Evolutionary conservation across 2,329 filamentous ascomycete species (phyloP), one percentile per base, ranked within the genome.

Genomic region (Magnaporthiopsis rhizophila): DNA sequence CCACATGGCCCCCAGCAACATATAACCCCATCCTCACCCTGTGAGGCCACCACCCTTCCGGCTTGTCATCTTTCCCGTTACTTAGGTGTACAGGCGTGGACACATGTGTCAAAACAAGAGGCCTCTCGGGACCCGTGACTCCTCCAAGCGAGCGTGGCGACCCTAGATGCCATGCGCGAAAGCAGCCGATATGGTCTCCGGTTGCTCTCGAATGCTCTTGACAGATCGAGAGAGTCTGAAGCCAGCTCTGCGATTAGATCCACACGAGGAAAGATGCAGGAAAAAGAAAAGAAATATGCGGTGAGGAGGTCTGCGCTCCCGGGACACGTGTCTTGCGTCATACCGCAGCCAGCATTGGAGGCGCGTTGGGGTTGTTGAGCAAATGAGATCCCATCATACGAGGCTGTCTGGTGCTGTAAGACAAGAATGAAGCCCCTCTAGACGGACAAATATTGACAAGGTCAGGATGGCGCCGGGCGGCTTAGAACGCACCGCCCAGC

Each of bases 401-500:
- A n/a, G n/a, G 18, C 45, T 6, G 21, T 11, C 45, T 8, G 21
- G 21, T 21, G 45, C 18, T 53, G 45, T 11, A n/a, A 21, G 8
- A 53, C 18, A 53, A 24, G 45, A 53, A 24, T 21, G n/a, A 9
- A 53, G n/a, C 8, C 45, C 9, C 5, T n/a, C 9, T 24, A 13
- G 24, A 24, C 18, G 21, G 11, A 53, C 45, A 53, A 53, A 53
- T 8, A 9, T 11, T 9, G 21, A 21, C 45, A 53, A 45, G 18
- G 45, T 24, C n/a, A 8, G 61, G 38, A 8, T 34, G 34, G 38
- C n/a, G n/a, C n/a, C n/a, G n/a, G 26, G 26, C 26, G 28, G 28
- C 21, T 56, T 45, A 63, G 26, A 63, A 63, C 0, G 34, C 26
- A 24, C 62, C 62, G 13, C 62, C 36, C 24, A 63, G 34, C 58